A percentile compares a stretch with the other conserved stretches of the same genome.
Conservation (phyloP, 2,329 filamentous ascomycete species). For the Aspergillus sp. region DNA sequence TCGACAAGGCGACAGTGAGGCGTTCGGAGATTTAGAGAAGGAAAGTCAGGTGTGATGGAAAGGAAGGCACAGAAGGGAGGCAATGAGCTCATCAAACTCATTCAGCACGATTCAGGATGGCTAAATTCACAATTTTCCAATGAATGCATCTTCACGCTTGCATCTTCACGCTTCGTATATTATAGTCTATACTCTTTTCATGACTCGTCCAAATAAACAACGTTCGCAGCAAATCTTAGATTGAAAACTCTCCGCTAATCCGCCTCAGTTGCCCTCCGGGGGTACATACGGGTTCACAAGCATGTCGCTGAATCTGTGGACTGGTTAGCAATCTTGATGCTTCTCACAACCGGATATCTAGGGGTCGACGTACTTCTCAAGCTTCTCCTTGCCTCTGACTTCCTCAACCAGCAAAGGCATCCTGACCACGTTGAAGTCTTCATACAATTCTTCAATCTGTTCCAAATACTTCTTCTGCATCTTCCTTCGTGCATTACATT, state of each 20-base stretch:
- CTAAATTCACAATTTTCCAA: not conserved
- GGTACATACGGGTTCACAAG: constrained; percentile 52
- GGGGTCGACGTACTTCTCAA: constrained; percentile 68
- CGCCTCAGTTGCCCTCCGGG: constrained; percentile 37
- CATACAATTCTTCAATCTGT: constrained; percentile 97
- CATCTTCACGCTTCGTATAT: constrained; percentile 26
- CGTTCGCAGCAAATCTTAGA: constrained; percentile 18
- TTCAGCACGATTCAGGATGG: no score
- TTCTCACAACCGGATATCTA: not conserved
- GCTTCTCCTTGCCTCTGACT: constrained; percentile 88
- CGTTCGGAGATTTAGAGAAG: constrained; percentile 9
- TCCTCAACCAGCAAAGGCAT: constrained; percentile 97
- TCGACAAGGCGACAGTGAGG: constrained; percentile 17
- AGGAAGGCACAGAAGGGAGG: not conserved
- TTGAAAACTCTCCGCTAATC: constrained; percentile 19
- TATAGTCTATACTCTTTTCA: constrained; percentile 44
- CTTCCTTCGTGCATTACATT: constrained; percentile 90
- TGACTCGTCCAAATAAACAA: constrained; percentile 35
- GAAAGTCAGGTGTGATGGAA: not conserved
- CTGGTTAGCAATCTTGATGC: constrained; percentile 17
- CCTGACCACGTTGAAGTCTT: constrained; percentile 98
- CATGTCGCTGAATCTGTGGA: constrained; percentile 52
- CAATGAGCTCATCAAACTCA: no score
- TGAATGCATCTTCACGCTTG: constrained; percentile 18
- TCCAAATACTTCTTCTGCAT: constrained; percentile 99